Evolutionary conservation across 148 eudicot genomes (phyloP), one percentile per base, ranked within the genome.

Genomic region (Chenopodium album): DNA sequence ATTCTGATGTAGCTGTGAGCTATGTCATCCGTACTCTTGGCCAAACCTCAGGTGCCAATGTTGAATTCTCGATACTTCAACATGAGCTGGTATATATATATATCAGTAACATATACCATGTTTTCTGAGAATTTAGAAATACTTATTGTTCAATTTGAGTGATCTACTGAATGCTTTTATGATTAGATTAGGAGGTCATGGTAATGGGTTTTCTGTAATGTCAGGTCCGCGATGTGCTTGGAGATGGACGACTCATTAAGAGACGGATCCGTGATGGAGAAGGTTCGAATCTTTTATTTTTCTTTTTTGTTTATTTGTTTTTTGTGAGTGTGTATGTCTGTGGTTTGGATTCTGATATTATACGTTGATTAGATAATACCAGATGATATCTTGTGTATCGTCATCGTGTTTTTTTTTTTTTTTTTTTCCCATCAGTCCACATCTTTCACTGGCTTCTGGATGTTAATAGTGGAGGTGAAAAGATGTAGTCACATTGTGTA

Each of bases 171-270:
- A 20, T 77, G 1, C 31, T 64, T 37, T 19, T 70, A 29, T 54
- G 9, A 10, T 66, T 44, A 69, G 81, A 22, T 54, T 62, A 77
- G 37, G 76, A 29, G 79, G 56, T 32, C 20, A 26, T 50, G 1
- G 19, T 37, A 63, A n/a, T 17, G 31, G 28, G 68, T 41, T 83
- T 67, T 64, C 52, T 20, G 54, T 82, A 77, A 11, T 76, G 62
- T 75, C 59, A 96, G 99, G 99, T 96, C 67, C 92, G 98, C 0
- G 99, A 96, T 79, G 92, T 96, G 86, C 99, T 96, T 84, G 99
- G 99, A 79, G 99, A 96, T 91, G 98, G 99, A 67, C 94, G 99
- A 50, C 84, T 96, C 82, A 96, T 96, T 31, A 96, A 96, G 82
- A 92, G 99, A 17, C 97, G 99, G 50, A 81, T 96, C 52, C 90